Conservation (phyloP, 345 rosid genomes). For the Luvunga scandens region DNA sequence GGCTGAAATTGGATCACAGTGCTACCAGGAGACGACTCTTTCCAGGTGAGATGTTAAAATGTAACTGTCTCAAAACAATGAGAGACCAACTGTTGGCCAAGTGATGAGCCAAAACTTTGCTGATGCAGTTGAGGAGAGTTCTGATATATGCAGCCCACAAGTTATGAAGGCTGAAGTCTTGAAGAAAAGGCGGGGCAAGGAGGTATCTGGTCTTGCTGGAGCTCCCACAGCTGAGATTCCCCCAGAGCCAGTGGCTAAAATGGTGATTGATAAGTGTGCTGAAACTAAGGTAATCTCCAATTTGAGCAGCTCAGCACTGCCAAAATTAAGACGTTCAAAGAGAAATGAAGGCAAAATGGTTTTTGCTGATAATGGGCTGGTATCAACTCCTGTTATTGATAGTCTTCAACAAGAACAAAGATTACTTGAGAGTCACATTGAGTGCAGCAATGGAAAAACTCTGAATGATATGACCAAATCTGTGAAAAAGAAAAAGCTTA, state of each 20-base stretch:
- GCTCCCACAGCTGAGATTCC: slow-evolving; percentile 10
- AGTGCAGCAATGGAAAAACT: slow-evolving; percentile 13
- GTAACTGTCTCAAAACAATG: neutral
- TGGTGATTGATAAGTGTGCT: slow-evolving; percentile 8
- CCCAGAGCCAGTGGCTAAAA: slow-evolving; percentile 9
- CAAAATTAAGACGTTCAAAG: slow-evolving; percentile 12
- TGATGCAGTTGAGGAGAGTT: slow-evolving; percentile 30
- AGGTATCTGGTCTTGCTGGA: slow-evolving; percentile 1
- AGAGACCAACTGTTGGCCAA: neutral
- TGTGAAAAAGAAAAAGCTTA: slow-evolving; percentile 24
- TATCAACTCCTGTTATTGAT: slow-evolving; percentile 23
- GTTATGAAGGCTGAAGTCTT: slow-evolving; percentile 22
- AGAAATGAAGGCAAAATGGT: slow-evolving; percentile 5
- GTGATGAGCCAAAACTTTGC: slow-evolving; percentile 14
- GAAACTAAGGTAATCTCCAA: slow-evolving; percentile 17
- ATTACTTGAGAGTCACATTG: neutral
- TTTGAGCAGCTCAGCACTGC: slow-evolving; percentile 9
- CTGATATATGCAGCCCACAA: slow-evolving; percentile 21
- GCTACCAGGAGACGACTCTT: slow-evolving; percentile 5
- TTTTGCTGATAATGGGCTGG: slow-evolving; percentile 7
- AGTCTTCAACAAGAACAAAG: slow-evolving; percentile 21
- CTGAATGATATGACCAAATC: slow-evolving; percentile 16
- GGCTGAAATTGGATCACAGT: slow-evolving; percentile 14
- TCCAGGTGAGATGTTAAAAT: slow-evolving; percentile 19
- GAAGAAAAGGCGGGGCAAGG: slow-evolving; percentile 15